These are phyloP conservation scores for Paracamarosporium sp. DNA, from an alignment of 2,329 filamentous ascomycete species.

Conservation along the genomic window DNA sequence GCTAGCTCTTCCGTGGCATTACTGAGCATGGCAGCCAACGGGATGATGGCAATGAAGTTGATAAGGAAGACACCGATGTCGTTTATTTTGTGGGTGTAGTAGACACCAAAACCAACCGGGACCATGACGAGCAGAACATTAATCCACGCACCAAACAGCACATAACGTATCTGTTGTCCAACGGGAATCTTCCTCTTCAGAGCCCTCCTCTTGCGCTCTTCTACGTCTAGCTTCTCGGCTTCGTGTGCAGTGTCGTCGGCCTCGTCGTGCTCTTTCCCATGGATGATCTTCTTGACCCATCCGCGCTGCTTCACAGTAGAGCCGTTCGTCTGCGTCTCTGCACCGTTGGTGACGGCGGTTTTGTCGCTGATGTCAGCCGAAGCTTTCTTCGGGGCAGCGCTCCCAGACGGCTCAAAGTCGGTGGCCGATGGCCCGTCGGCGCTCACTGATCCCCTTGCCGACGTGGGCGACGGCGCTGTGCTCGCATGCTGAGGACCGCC, in stretches of 20 bases:
- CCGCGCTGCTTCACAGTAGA: conserved; percentile 27
- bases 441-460: conserved; percentile 16
- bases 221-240: conserved; percentile 32
- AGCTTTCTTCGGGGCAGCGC: conserved; percentile 17
- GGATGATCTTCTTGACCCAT: conserved; percentile 41
- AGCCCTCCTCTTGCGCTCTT: conserved; percentile 39
- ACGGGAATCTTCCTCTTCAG: conserved; percentile 43
- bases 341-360: conserved; percentile 21
- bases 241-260: conserved; percentile 20
- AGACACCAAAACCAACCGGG: conserved; percentile 76
- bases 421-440: conserved; percentile 15
- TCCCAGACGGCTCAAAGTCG: conserved; percentile 12
- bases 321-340: conserved; percentile 7
- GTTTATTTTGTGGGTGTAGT: conserved; percentile 62
- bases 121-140: conserved; percentile 81
- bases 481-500: conserved; percentile 33
- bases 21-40: conserved; percentile 83
- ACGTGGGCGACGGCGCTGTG: conserved; percentile 37
- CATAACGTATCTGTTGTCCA: conserved; percentile 70
- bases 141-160: conserved; percentile 83
- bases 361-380: conserved; percentile 31
- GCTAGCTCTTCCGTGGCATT: conserved; percentile 93
- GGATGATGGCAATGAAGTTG: conserved; percentile 94
- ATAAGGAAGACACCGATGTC: conserved; percentile 71
- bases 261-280: conserved; percentile 28